A percentile compares a stretch with the other conserved stretches of the same genome.
Evolutionary conservation across 768 basidiomycete species (phyloP).

Genomic region (Serendipita vermifera): DNA sequence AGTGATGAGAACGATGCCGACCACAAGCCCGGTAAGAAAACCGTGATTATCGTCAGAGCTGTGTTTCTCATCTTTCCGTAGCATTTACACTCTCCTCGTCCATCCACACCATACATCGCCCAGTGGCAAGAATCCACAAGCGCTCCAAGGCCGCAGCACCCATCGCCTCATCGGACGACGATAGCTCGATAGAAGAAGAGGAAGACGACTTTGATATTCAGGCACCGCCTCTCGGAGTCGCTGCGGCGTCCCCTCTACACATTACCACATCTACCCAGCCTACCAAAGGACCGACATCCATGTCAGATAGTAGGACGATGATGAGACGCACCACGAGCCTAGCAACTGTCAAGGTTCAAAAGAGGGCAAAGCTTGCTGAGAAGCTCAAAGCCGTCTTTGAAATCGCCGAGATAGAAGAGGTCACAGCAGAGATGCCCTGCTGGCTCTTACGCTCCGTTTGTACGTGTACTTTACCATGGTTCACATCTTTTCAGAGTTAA

Average conservation of each 20-base stretch:
- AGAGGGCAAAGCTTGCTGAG: slow-evolving; percentile 64
- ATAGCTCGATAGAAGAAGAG: not conserved
- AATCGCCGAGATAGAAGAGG: slow-evolving; percentile 66
- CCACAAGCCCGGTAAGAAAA: slow-evolving; percentile 7
- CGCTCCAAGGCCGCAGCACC: not conserved
- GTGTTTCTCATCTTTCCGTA: slow-evolving; percentile 18
- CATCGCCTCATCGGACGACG: not conserved
- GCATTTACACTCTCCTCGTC: slow-evolving; percentile 57
- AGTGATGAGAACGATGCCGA: slow-evolving; percentile 49
- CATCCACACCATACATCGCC: slow-evolving; percentile 77
- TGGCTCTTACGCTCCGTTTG: slow-evolving; percentile 83
- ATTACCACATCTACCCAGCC: not conserved
- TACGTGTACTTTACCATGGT: slow-evolving; percentile 32
- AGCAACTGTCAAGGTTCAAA: slow-evolving; percentile 54
- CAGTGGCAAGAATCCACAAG: slow-evolving; percentile 22
- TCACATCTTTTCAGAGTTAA: slow-evolving; percentile 13
- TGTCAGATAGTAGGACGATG: too few relatives aligned
- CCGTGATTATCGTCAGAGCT: not conserved
- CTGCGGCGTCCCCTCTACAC: not conserved
- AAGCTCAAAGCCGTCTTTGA: slow-evolving; percentile 86
- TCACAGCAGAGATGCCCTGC: slow-evolving; percentile 87
- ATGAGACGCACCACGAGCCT: slow-evolving; percentile 44
- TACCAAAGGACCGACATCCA: not conserved
- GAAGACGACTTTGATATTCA: slow-evolving; percentile 6
- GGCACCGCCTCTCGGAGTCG: not conserved